Percentiles rank a stretch among this genome's conserved stretches.
These are phyloP conservation scores for Microdochium nivale DNA, from an alignment of 2,329 filamentous ascomycete genomes.

Conservation along the genomic window DNA sequence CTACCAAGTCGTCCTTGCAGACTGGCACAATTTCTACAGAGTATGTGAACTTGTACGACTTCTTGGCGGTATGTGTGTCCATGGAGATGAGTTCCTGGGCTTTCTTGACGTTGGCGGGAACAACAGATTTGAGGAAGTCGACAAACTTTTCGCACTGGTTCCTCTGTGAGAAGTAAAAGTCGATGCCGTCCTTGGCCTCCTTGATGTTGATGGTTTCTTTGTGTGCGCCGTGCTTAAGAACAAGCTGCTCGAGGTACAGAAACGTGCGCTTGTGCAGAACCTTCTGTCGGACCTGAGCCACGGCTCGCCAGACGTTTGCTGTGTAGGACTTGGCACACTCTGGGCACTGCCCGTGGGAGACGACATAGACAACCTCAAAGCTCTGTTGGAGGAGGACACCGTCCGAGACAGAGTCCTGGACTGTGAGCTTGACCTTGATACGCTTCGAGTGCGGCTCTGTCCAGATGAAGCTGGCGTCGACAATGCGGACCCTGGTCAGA, in stretches of 20 bases:
- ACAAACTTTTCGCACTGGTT: conserved; percentile 91
- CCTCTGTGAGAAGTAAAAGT: conserved; percentile 85
- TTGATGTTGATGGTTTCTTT: conserved; percentile 96
- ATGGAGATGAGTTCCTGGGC: conserved; percentile 90
- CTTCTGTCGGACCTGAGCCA: conserved; percentile 93
- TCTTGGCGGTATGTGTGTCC: conserved; percentile 83
- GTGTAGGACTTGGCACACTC: conserved; percentile 96
- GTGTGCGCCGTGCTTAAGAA: conserved; percentile 88
- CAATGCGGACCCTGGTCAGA: conserved; percentile 82
- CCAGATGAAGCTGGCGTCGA: conserved; percentile 96
- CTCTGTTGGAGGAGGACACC: conserved; percentile 74
- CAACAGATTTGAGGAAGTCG: conserved; percentile 79
- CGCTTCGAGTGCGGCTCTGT: conserved; percentile 93
- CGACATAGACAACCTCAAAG: conserved; percentile 89
- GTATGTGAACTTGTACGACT: conserved; percentile 91
- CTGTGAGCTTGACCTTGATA: conserved; percentile 90
- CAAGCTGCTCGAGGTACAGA: conserved; percentile 76
- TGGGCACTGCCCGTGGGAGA: conserved; percentile 86
- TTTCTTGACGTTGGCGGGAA: conserved; percentile 71
- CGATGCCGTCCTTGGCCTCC: conserved; percentile 88
- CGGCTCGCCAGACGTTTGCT: conserved; percentile 88
- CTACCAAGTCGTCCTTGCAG: conserved; percentile 96
- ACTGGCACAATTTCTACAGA: conserved; percentile 86
- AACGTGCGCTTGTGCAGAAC: conserved; percentile 84
- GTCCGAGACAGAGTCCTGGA: conserved; percentile 62